Evolutionary conservation across 2,329 filamentous ascomycete species (phyloP).

Genomic region (Calonectria honghensis): DNA sequence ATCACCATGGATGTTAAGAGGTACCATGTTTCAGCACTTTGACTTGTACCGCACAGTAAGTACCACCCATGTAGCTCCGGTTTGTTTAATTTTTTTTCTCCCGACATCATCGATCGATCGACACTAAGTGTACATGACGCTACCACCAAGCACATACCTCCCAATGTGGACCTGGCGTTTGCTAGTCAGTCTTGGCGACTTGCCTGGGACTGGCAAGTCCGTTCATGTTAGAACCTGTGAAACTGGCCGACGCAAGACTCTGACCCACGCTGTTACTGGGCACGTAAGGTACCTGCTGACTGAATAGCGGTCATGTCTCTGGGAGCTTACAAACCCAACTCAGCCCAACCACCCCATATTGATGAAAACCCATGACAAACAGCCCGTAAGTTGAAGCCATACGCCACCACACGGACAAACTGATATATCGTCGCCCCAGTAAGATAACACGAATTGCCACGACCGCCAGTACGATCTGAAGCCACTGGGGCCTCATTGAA

Average conservation of each 20-base stretch:
- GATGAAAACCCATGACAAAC: not conserved
- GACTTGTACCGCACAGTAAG: not conserved
- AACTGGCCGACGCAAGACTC: not conserved
- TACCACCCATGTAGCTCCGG: constrained; percentile 6
- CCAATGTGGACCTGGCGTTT: constrained; percentile 1
- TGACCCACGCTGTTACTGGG: not conserved
- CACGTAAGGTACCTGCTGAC: not conserved
- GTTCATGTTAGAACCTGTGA: not conserved
- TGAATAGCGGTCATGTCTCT: not conserved
- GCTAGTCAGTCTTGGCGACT: constrained; percentile 5
- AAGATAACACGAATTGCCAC: not conserved
- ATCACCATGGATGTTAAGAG: not conserved
- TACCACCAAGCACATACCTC: constrained; percentile 25
- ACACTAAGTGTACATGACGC: constrained; percentile 23
- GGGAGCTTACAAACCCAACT: constrained; percentile 13
- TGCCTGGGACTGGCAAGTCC: not conserved
- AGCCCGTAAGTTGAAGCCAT: not conserved
- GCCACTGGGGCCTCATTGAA: constrained; percentile 10
- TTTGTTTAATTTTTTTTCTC: constrained; percentile 13
- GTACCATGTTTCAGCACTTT: constrained; percentile 15
- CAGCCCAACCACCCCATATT: constrained; percentile 9
- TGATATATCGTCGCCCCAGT: not conserved
- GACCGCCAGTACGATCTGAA: not conserved
- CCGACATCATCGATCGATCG: constrained; percentile 46
- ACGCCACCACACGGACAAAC: not conserved